phyloP scores from a whole-genome alignment of 148 eudicot genomes.

The Drosera capensis region DNA sequence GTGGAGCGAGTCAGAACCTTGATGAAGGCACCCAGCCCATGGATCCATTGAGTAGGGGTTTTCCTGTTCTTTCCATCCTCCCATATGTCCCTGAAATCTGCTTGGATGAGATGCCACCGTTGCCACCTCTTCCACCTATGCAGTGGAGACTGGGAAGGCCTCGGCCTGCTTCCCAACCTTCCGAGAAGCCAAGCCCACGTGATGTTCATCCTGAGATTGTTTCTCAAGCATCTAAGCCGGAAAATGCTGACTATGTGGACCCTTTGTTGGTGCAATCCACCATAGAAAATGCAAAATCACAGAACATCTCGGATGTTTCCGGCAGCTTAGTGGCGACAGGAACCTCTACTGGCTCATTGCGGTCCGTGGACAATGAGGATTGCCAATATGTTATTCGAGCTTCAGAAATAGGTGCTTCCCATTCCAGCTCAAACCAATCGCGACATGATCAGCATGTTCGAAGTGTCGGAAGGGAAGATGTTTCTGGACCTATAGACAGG shows the following conservation, averaged over 20 bases:
- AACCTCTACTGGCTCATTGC: conserved; percentile 9
- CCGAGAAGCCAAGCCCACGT: conserved; percentile 14
- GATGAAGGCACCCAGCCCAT: conserved; percentile 14
- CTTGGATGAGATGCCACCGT: conserved; percentile 56
- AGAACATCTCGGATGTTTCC: conserved; percentile 8
- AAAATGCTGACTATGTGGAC: conserved; percentile 7
- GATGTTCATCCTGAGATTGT: conserved; percentile 7
- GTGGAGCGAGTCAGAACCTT: conserved; percentile 2
- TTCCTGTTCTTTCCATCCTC: conserved; percentile 20
- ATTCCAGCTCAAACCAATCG: conserved; percentile 9
- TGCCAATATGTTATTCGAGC: conserved; percentile 7
- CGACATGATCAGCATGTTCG: conserved; percentile 9
- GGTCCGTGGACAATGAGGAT: conserved; percentile 8
- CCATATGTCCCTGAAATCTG: conserved; percentile 25
- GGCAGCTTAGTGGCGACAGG: conserved; percentile 9
- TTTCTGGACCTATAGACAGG: conserved; percentile 6
- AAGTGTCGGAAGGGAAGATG: conserved; percentile 7
- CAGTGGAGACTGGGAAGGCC: conserved; percentile 81
- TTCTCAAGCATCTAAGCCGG: conserved; percentile 2
- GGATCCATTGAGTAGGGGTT: conserved; percentile 10
- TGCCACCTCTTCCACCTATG: conserved; percentile 97
- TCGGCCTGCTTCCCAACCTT: conserved; percentile 26
- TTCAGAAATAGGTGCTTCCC: conserved; percentile 8
- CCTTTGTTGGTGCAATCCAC: conserved; percentile 10
- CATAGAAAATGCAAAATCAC: conserved; percentile 9